phyloP scores from a whole-genome alignment of 1,284 basidiomycete species.

The Phlebopus sp. region DNA sequence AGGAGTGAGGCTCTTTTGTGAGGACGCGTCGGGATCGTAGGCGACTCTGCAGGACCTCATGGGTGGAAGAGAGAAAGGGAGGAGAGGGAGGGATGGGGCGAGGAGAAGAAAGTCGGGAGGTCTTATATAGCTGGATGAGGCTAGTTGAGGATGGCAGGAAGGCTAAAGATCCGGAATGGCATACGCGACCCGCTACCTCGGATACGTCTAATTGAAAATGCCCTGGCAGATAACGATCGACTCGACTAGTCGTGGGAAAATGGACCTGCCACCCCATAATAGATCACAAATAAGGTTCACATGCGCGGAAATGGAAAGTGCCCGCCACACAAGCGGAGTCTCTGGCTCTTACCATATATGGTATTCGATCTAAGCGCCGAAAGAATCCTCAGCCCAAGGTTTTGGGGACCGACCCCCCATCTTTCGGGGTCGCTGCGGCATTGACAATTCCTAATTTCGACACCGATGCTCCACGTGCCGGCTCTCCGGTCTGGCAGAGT shows the following conservation, averaged over 20 bases:
- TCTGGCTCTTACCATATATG: neutral
- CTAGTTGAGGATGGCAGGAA: slow-evolving; percentile 23
- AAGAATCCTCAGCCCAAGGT: slow-evolving; percentile 1
- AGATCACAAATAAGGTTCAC: slow-evolving; percentile 22
- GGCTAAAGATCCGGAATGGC: slow-evolving; percentile 43
- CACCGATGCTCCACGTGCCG: too few species aligned
- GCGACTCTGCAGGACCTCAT: slow-evolving; percentile 29
- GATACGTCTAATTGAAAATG: slow-evolving; percentile 38
- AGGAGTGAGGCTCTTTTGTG: slow-evolving; percentile 58
- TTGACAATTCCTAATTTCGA: slow-evolving; percentile 3
- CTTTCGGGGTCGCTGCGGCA: slow-evolving; percentile 9
- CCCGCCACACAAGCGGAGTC: slow-evolving; percentile 33
- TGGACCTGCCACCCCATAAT: slow-evolving; percentile 15
- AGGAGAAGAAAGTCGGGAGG: neutral
- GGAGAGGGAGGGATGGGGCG: slow-evolving; percentile 16
- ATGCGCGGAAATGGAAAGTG: slow-evolving; percentile 35
- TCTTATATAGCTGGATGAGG: neutral
- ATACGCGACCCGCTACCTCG: slow-evolving; percentile 36
- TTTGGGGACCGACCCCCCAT: too few species aligned
- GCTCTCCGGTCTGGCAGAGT: too few species aligned
- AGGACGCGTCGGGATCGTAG: slow-evolving; percentile 29
- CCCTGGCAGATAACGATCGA: slow-evolving; percentile 30
- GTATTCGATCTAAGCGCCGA: slow-evolving; percentile 27
- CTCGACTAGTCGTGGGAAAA: slow-evolving; percentile 19
- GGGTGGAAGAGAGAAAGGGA: slow-evolving; percentile 18